phyloP scores from a whole-genome alignment of 2,329 filamentous ascomycete genomes.

The Colletotrichum spinosum region DNA sequence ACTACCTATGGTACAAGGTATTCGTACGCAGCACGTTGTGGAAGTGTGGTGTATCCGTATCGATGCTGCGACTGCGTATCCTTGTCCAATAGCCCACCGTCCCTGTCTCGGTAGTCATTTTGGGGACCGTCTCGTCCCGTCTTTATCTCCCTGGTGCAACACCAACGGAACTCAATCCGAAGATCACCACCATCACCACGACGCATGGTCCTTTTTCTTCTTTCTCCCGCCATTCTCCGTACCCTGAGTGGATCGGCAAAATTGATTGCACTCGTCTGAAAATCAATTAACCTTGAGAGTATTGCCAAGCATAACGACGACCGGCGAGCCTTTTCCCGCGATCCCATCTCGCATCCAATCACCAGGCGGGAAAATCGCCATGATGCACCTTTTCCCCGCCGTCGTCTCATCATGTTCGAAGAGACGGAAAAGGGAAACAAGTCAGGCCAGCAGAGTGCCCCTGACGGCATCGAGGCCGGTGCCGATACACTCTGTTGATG shows the following conservation, averaged over 20 bases:
- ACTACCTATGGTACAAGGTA: too few relatives aligned
- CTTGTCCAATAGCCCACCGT: background rate
- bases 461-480: too few relatives aligned
- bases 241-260: too few relatives aligned
- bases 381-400: too few relatives aligned
- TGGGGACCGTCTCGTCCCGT: background rate
- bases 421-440: too few relatives aligned
- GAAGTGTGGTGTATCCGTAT: too few relatives aligned
- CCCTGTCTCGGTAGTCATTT: background rate
- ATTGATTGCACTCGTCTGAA: too few relatives aligned
- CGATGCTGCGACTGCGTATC: too few relatives aligned
- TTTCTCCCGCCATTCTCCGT: background rate
- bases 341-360: background rate
- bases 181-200: background rate
- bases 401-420: too few relatives aligned
- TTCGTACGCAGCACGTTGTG: too few relatives aligned
- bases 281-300: background rate
- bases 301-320: conserved; percentile 5
- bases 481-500: too few relatives aligned
- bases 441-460: too few relatives aligned
- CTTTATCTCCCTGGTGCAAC: conserved; percentile 5
- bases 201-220: conserved; percentile 4
- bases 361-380: background rate
- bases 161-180: conserved; percentile 28
- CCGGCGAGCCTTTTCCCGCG: background rate